Conservation (phyloP, 73 alveolate species). For the Paramecium pentaurelia region DNA sequence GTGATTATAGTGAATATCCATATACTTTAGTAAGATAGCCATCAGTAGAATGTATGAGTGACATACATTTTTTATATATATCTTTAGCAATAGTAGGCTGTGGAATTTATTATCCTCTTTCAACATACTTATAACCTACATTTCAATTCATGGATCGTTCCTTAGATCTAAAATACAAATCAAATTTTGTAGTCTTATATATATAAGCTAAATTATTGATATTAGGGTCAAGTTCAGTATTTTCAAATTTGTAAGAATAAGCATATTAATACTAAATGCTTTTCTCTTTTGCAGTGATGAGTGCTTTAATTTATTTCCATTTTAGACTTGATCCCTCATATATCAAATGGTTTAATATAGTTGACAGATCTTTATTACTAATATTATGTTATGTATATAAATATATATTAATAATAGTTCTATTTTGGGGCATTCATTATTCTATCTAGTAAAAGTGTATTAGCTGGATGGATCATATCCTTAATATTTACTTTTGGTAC, state of each 20-base stretch:
- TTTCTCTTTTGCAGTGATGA: background rate
- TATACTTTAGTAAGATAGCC: background rate
- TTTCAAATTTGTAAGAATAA: background rate
- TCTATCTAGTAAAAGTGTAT: background rate
- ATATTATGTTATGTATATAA: background rate
- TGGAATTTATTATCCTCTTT: background rate
- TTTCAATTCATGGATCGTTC: constrained; percentile 20
- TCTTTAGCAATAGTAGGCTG: background rate
- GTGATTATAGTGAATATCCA: background rate
- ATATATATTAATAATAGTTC: background rate
- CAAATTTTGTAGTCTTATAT: constrained; percentile 4
- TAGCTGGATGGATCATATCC: background rate
- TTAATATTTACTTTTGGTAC: background rate
- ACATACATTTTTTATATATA: background rate
- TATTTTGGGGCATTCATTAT: background rate
- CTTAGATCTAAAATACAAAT: background rate
- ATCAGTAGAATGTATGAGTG: constrained; percentile 2
- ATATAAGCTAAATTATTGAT: background rate
- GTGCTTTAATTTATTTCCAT: background rate
- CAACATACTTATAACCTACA: constrained; percentile 22
- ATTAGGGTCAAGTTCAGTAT: background rate
- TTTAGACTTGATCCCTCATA: background rate
- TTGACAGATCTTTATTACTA: background rate
- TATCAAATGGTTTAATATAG: background rate
- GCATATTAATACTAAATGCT: background rate